Base-by-base conservation (phyloP, 139 green algal species). In the Micractinium sp. region DNA sequence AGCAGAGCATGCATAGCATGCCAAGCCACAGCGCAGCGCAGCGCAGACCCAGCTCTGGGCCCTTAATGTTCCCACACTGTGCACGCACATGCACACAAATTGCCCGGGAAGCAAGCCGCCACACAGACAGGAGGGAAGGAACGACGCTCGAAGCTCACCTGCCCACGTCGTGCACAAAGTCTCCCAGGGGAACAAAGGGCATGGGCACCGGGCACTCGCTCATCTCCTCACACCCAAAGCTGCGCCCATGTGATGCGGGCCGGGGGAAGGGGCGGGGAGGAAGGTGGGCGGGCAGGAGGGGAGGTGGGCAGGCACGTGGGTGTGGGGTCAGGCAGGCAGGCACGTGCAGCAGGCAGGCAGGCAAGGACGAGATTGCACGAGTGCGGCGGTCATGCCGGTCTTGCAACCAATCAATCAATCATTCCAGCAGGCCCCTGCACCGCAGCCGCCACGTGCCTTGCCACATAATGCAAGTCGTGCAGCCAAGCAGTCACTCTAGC, bases 191-290 rank as follows among this genome's bases (percentile, higher is more conserved):
- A 0, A 80, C 35, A 31, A 96, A 95, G 31, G 94, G 92, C 18
- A 89, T 82, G 79, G 95, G 92, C 69, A 95, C 86, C 25, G 95
- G 95, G 53, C 66, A 81, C 35, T 98, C 95, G 61, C 76, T 92
- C 91, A 95, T 93, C 47, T 91, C 89, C 75, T 92, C 83, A 38
- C 96, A 89, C 3, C 86, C 92, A 89, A 93, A 93, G 61, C 88
- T 92, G 88, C 90, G 63, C 63, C 4, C 22, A 12, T 2, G 18
- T 25, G 20, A 16, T n/a, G n/a, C n/a, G n/a, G 81, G 1, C 35
- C 27, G 15, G 2, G 75, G 33, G 0, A 1, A 35, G 38, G n/a
- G 14, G 60, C 22, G 2, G 19, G 61, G 33, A 0, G 23, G 1
- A 22, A 4, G 63, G 13, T 20, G 67, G 33, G 36, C 22, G 39